A percentile compares a stretch with the other conserved stretches of the same genome.
Conservation (phyloP, 805 yeast genomes). For the Citeromyces nyonsensis region DNA sequence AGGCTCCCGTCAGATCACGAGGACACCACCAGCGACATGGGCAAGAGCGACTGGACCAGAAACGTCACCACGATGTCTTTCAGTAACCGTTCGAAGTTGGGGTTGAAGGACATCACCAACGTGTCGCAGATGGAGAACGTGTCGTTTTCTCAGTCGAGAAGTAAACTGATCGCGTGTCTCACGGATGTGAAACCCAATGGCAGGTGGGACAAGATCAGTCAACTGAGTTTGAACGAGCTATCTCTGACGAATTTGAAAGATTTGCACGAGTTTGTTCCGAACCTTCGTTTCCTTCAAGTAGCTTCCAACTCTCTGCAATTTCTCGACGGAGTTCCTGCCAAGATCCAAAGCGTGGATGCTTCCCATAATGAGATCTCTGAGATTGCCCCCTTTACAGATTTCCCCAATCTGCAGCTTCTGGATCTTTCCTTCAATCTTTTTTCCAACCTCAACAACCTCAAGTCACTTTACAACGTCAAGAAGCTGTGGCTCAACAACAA, state of each 20-base stretch:
- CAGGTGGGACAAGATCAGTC: conserved; percentile 24
- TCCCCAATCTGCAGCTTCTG: conserved; percentile 23
- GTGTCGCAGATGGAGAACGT: conserved; percentile 21
- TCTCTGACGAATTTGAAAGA: conserved; percentile 24
- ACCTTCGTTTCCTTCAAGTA: conserved; percentile 20
- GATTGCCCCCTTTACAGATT: conserved; percentile 21
- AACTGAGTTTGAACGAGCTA: conserved; percentile 18
- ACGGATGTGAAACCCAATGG: conserved; percentile 23
- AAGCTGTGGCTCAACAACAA: conserved; percentile 22
- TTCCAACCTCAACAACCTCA: conserved; percentile 18
- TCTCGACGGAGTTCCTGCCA: conserved; percentile 27
- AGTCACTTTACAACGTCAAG: conserved; percentile 22
- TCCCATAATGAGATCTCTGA: conserved; percentile 21
- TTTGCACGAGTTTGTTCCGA: conserved; percentile 26
- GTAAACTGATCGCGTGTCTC: conserved; percentile 24
- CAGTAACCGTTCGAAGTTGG: conserved; percentile 2
- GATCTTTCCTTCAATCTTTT: conserved; percentile 22
- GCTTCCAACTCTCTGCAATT: conserved; percentile 24
- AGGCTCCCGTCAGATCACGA: conserved; percentile 5
- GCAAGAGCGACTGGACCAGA: neutral
- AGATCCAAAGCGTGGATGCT: conserved; percentile 20
- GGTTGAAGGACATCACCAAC: conserved; percentile 14
- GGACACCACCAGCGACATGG: neutral
- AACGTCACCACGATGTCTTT: conserved; percentile 1
- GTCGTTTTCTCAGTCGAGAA: conserved; percentile 31